These are phyloP conservation scores for Colletotrichum godetiae DNA, from an alignment of 2,329 filamentous ascomycete genomes.

Conservation along the genomic window DNA sequence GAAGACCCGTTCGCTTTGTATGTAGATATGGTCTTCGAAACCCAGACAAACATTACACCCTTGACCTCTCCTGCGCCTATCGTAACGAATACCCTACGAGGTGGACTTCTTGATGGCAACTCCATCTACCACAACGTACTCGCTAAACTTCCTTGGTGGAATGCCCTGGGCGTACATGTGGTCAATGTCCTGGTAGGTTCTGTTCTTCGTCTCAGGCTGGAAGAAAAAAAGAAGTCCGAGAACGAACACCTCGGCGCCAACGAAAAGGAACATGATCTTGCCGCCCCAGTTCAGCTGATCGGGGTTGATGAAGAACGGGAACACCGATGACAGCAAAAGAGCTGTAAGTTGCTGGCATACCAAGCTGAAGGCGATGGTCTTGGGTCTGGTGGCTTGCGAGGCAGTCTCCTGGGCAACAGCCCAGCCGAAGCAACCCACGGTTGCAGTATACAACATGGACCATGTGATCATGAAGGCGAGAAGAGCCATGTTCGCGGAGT, in stretches of 20 bases:
- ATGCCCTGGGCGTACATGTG: slow-evolving; percentile 39
- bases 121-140: not conserved
- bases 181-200: slow-evolving; percentile 49
- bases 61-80: not conserved
- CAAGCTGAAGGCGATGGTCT: not conserved
- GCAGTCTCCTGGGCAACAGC: not conserved
- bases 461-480: not conserved
- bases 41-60: not conserved
- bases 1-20: not conserved
- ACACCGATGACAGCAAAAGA: not conserved
- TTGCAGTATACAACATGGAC: not conserved
- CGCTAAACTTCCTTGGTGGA: not conserved
- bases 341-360: not conserved
- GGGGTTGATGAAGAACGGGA: not conserved
- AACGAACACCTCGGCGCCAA: slow-evolving; percentile 20
- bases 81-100: not conserved
- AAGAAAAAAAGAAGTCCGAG: slow-evolving; percentile 45
- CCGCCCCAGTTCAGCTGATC: not conserved
- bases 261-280: not conserved
- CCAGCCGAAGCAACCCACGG: not conserved
- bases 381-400: not conserved
- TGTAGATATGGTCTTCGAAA: not conserved
- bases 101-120: not conserved
- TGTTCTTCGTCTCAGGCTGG: slow-evolving; percentile 52
- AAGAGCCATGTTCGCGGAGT: not conserved